A percentile compares a stretch with the other conserved stretches of the same genome.
phyloP scores from a whole-genome alignment of 352 stramenopile species.

The Thraustochytrium sp. region DNA sequence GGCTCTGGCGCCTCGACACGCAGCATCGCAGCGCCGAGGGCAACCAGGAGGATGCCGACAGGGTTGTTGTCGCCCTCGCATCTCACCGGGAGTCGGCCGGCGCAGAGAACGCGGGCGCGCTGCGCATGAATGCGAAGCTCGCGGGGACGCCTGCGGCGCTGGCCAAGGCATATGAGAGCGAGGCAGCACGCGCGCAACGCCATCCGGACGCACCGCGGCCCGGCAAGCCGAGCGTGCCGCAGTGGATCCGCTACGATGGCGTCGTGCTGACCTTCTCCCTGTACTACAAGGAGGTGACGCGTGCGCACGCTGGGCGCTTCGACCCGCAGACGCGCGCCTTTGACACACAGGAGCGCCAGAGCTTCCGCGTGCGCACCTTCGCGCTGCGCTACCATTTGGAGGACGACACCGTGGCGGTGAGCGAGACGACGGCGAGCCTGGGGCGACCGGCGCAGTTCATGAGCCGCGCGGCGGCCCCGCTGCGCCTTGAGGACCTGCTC shows the following conservation, averaged over 20 bases:
- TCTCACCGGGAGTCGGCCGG: not conserved
- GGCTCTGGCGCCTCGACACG: conserved; percentile 56
- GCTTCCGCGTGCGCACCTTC: not conserved
- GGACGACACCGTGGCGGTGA: not conserved
- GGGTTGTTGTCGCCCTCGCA: not conserved
- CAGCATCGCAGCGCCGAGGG: no score
- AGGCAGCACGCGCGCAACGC: not conserved
- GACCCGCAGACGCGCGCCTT: not conserved
- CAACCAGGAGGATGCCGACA: not conserved
- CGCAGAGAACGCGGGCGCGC: no score
- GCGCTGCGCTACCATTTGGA: conserved; percentile 27
- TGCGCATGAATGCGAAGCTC: not conserved
- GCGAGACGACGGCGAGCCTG: not conserved
- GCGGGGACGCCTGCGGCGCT: not conserved
- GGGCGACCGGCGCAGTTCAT: not conserved
- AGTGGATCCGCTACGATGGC: conserved; percentile 31
- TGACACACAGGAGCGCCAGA: not conserved
- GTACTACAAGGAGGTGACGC: conserved; percentile 5
- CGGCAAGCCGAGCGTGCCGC: not conserved
- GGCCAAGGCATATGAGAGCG: not conserved
- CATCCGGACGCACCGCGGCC: not conserved
- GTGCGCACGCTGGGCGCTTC: not conserved
- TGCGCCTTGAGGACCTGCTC: not conserved
- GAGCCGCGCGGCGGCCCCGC: not conserved
- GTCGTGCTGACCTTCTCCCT: conserved; percentile 5